Base-by-base conservation (phyloP, 306 rosid genomes). In the Cicer judaicum region DNA sequence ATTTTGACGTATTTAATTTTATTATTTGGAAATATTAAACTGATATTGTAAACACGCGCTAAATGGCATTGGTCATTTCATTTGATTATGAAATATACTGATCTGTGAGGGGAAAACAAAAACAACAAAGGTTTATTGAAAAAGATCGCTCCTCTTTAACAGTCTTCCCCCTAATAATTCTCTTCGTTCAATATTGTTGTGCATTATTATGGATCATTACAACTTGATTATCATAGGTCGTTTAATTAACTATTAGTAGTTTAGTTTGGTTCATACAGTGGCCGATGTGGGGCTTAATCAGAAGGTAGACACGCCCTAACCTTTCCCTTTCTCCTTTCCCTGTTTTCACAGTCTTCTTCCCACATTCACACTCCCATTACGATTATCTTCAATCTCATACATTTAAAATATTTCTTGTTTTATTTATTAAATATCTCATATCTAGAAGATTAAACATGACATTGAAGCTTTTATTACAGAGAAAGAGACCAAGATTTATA, bases 201-300 rank as follows among this genome's bases (percentile, higher is more conserved):
- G 24, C 2, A 21, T 2, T 21, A 21, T 2, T 1, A 21, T 21
- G 24, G 24, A 21, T 21, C 24, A 21, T 1, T 21, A 2, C 3
- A 1, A 1, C 0, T 21, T 0, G 24, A 21, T 1, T 21, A 0
- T 0, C 2, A 21, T 21, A 21, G 29, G 3, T 21, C 29, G 29
- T 21, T 21, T 2, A 21, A 21, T 21, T 21, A 21, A 16, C 1
- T 24, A 21, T 4, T 0, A 53, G 34, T 6, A 7, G 29, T 11
- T 16, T 8, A 53, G 60, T 18, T 18, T 16, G 0, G 29, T 4
- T 16, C 8, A 7, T 7, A 1, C 1, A 15, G 8, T 53, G 16
- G 34, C 1, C 34, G 34, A 53, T 53, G 60, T 53, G 60, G 34
- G 60, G 7, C 59, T 53, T 7, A 8, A 12, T 53, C 3, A 21